These are phyloP conservation scores for Chytridium lagenaria DNA, from an alignment of 371 early-diverging fungal genomes.

Conservation along the genomic window DNA sequence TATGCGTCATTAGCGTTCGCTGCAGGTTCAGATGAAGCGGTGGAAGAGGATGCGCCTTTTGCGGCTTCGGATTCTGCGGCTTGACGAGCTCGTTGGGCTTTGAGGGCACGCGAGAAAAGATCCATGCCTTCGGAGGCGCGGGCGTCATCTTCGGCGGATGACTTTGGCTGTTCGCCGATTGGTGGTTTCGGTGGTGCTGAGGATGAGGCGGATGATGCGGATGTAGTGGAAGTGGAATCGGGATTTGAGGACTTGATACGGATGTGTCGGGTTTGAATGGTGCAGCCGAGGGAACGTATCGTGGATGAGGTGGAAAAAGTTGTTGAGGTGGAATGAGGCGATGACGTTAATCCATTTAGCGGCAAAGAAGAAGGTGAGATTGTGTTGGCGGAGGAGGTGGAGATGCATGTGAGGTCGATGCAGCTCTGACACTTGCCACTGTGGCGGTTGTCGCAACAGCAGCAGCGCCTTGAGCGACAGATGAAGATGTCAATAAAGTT, in stretches of 20 bases:
- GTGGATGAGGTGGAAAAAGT: neutral
- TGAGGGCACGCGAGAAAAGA: conserved; percentile 45
- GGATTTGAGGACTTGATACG: neutral
- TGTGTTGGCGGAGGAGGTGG: neutral
- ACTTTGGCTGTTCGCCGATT: neutral
- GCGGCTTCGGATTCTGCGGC: conserved; percentile 1
- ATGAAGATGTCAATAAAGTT: no score
- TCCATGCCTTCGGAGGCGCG: conserved; percentile 42
- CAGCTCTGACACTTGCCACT: no score
- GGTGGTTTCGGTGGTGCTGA: neutral
- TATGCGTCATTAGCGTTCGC: neutral
- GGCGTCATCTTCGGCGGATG: neutral
- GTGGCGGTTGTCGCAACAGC: no score
- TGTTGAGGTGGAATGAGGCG: neutral
- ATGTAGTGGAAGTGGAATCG: neutral
- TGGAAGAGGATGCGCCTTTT: neutral
- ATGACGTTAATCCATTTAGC: no score
- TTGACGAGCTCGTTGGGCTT: conserved; percentile 38
- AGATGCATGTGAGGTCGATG: no score
- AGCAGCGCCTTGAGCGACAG: no score
- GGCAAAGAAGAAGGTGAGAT: neutral
- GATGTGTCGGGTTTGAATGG: neutral
- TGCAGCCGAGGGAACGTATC: neutral
- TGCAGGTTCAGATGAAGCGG: neutral
- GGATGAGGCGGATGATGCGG: neutral